Base-by-base conservation (phyloP, 2,329 filamentous ascomycete genomes). In the Diaporthe sp. region DNA sequence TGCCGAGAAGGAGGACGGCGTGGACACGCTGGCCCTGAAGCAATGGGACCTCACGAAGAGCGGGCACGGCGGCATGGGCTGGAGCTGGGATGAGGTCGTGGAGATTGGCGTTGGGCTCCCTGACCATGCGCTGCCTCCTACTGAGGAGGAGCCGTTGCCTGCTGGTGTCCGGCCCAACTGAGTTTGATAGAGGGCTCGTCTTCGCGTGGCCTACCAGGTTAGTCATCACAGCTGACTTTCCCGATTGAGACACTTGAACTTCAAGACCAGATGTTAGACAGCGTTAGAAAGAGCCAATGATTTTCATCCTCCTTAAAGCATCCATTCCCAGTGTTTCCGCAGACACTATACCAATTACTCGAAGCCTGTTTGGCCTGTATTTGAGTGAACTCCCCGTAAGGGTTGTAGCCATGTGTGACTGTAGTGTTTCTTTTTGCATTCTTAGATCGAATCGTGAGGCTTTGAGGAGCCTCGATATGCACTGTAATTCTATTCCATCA, bases 21-120 rank as follows among this genome's bases (percentile, higher is more conserved):
- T 82, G 2, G 82, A 83, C 7, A 75, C 78, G 15, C 82, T 81
- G 70, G 79, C 77, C 39, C 75, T 91, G 28, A 81, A 79, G 65
- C 89, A 92, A 81, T 87, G 88, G 80, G 85, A 88, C 60, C 82
- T 83, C 79, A 90, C 88, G 10, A 83, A 82, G 75, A 82, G 82
- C 75, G 85, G 84, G 2, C 87, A 86, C 4, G 89, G 89, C 6
- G 89, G 88, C 1, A 85, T 91, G 82, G 88, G 88, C 7, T 85
- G 84, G 80, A 90, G 88, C 78, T 82, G 82, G 42, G 83, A 85
- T 60, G 83, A 85, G 31, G 74, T 74, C 42, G 79, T 82, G 28
- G 75, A 75, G 47, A 75, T 84, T 72, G 83, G 82, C 7, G 77
- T 80, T 12, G 82, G 78, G 15, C 71, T 84, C 73, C 80, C 81